Evolutionary conservation across 73 alveolate genomes (phyloP).

Genomic region (Paramecium octaurelia): DNA sequence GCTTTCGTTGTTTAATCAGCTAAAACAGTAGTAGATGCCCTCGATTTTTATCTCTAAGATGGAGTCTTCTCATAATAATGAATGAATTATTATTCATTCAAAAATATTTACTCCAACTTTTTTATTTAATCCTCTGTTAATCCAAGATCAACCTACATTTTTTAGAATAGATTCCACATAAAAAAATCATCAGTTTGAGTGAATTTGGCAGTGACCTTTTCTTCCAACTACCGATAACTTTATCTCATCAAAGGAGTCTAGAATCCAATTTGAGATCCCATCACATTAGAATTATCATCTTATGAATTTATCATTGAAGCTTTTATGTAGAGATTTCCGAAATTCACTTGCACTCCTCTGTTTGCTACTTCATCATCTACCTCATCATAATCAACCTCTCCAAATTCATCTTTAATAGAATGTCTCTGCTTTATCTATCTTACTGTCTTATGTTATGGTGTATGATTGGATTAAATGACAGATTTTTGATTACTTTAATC

Average conservation of each 20-base stretch:
- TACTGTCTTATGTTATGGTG: neutral
- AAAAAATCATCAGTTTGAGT: slow-evolving; percentile 41
- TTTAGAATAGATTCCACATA: slow-evolving; percentile 13
- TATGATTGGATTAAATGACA: neutral
- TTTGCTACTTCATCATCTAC: neutral
- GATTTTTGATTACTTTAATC: neutral
- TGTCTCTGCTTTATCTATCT: neutral
- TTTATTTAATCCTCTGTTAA: slow-evolving; percentile 17
- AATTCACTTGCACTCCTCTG: neutral
- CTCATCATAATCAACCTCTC: slow-evolving; percentile 22
- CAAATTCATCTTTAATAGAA: neutral
- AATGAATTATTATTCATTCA: slow-evolving; percentile 22
- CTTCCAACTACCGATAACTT: neutral
- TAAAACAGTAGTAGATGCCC: neutral
- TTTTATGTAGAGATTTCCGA: neutral
- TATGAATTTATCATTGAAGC: neutral
- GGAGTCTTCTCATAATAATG: slow-evolving; percentile 33
- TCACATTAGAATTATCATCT: neutral
- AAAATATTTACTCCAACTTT: neutral
- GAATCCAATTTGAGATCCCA: neutral
- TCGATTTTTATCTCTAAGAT: neutral
- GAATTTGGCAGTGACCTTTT: slow-evolving; percentile 11
- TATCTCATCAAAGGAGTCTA: neutral
- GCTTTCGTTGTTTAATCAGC: neutral
- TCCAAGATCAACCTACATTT: slow-evolving; percentile 18